These are phyloP conservation scores for Xenoacremonium recifei DNA, from an alignment of 2,329 filamentous ascomycete species.

Conservation along the genomic window DNA sequence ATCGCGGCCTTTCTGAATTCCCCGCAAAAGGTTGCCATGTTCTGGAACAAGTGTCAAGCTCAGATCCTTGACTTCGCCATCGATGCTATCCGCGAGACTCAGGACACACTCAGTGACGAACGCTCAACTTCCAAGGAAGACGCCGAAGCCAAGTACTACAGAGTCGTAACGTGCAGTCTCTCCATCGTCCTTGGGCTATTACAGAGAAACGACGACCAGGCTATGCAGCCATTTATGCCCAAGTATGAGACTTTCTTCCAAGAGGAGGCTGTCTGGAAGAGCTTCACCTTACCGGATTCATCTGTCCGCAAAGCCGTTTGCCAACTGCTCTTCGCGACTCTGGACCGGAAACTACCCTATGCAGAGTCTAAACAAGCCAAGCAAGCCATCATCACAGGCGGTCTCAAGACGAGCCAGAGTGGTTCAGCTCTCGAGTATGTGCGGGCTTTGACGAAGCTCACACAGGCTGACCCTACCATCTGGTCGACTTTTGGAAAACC, in stretches of 20 bases:
- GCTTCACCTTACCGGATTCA: conserved; percentile 61
- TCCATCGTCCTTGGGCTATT: conserved; percentile 55
- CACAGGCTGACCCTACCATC: conserved; percentile 60
- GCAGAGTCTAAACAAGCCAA: conserved; percentile 51
- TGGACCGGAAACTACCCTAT: conserved; percentile 49
- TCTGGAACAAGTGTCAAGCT: conserved; percentile 79
- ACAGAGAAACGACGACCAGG: conserved; percentile 44
- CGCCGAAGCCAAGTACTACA: conserved; percentile 78
- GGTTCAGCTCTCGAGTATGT: conserved; percentile 74
- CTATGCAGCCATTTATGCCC: conserved; percentile 58
- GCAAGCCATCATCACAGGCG: conserved; percentile 67
- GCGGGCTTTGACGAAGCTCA: conserved; percentile 64
- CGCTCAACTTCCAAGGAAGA: conserved; percentile 82
- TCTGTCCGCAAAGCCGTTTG: conserved; percentile 51
- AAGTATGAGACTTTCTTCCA: conserved; percentile 66
- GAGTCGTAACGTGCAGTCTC: conserved; percentile 62
- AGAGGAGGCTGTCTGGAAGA: conserved; percentile 65
- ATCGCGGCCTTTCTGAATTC: conserved; percentile 74
- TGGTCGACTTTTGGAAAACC: conserved; percentile 63
- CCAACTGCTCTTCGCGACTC: conserved; percentile 48
- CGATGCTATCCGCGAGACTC: conserved; percentile 76
- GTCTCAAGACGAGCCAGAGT: conserved; percentile 68
- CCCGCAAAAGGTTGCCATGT: conserved; percentile 71
- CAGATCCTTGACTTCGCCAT: conserved; percentile 80
- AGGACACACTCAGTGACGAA: conserved; percentile 84